Evolutionary conservation across 1,139 yeast genomes (phyloP), one percentile per base, ranked within the genome.

Genomic region (Nakaseomyces nivariensis): DNA sequence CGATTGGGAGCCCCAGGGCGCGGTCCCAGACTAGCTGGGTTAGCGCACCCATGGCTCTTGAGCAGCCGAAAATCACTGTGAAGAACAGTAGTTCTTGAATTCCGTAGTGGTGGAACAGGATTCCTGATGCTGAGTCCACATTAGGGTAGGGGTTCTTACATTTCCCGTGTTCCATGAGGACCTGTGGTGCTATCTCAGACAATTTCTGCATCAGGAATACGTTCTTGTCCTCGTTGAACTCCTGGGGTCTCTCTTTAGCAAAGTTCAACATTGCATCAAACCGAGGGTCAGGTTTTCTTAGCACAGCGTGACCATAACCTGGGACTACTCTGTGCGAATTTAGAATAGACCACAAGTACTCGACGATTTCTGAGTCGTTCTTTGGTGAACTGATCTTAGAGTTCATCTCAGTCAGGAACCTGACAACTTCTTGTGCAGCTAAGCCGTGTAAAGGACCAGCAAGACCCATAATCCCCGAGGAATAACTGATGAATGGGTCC

Each of bases 371-470:
- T 68, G 77, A 82, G 70, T 79, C 78, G 59, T 88, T 76, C 74
- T 75, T 76, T 66, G 82, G 82, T 63, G 86, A 85, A 58, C 84
- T 76, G 62, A 88, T 78, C 68, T 78, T 86, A 54, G 78, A 77
- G 73, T 80, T 80, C 82, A 89, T 81, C 70, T 83, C 83, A 71
- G 85, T 78, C 67, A 90, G 79, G 85, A 95, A 90, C 73, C 89
- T 89, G 67, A 90, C 82, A 54, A 90, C 97, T 76, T 90, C 97
- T 76, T 90, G 97, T 76, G 90, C 90, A 60, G 97, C 97, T 73
- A 95, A 83, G 58, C 97, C 97, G 73, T 90, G 97, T 68, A 90
- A 81, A 59, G 97, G 97, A 71, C 97, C 97, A 54, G 97, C 97
- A 68, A 90, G 80, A 72, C 97, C 97, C 74, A 87, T 86, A 70